Base-by-base conservation (phyloP, 352 stramenopile species). In the Pythium dissotocum region DNA sequence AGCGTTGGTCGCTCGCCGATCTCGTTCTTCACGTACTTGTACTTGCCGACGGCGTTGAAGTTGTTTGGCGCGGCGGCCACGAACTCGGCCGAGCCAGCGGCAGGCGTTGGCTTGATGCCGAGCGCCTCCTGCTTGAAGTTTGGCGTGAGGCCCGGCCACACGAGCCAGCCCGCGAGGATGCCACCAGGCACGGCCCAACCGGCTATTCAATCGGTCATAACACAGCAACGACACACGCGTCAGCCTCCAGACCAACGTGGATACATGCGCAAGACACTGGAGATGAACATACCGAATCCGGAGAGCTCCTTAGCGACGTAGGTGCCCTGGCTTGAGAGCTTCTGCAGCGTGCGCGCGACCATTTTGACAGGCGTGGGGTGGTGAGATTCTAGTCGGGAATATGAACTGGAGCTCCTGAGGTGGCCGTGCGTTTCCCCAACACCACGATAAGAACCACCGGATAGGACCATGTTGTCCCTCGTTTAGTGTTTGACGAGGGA, bases 111-210 rank as follows among this genome's bases (percentile, higher is more conserved):
- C 69, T 75, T 79, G 13, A 94, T 57, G 40, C 86, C 86, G n/a
- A 94, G 69, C 58, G 77, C 78, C 58, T 91, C 82, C 65, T 89
- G 69, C 80, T 94, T 94, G 75, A 90, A 94, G 61, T 68, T 64
- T 14, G 80, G 73, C 61, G 81, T 87, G 51, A 94, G 78, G 6
- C 71, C 84, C 1, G 86, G 86, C 86, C 86, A 94, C 16, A 78
- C 81, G 61, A 92, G 73, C 83, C 82, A 94, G 62, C 73, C 83
- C 14, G 77, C 80, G 24, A 88, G 65, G 21, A 91, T 57, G 2
- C 72, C 76, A 36, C 38, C 76, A 14, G 86, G 84, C 28, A 73
- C 84, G 12, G 62, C 77, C 86, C 86, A 94, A 33, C 71, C 77
- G 35, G 58, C 73, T 79, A 42, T 55, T 55, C 12, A 26, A 70